These are phyloP conservation scores for Seiridium unicorne DNA, from an alignment of 2,329 filamentous ascomycete genomes.

Conservation along the genomic window DNA sequence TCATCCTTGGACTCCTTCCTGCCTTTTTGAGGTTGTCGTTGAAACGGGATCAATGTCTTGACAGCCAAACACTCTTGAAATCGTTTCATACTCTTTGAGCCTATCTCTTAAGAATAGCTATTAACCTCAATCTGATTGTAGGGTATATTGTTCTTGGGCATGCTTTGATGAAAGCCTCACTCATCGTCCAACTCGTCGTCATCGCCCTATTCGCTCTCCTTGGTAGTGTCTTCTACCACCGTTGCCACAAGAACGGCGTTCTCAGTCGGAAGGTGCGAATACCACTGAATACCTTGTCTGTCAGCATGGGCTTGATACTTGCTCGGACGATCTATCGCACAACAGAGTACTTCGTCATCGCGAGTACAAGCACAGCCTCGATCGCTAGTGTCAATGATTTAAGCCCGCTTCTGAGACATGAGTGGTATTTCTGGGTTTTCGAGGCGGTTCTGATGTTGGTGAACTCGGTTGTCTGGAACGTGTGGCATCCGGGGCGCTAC, in stretches of 20 bases:
- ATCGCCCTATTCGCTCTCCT: conserved; percentile 43
- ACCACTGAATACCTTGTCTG: conserved; percentile 38
- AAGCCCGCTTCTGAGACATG: conserved; percentile 37
- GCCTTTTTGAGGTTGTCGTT: too few relatives aligned
- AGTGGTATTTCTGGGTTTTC: conserved; percentile 46
- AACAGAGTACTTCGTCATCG: conserved; percentile 40
- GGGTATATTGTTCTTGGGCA: conserved; percentile 31
- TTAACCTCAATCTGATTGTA: too few relatives aligned
- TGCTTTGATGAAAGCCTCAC: conserved; percentile 37
- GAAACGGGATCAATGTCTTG: too few relatives aligned
- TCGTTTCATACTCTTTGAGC: too few relatives aligned
- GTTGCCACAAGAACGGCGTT: conserved; percentile 22
- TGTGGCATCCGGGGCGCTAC: conserved; percentile 38
- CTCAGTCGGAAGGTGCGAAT: conserved; percentile 15
- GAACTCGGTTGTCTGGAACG: conserved; percentile 42
- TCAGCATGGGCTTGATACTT: conserved; percentile 41
- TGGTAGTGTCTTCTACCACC: conserved; percentile 42
- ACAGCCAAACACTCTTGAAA: too few relatives aligned
- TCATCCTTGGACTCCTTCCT: too few relatives aligned
- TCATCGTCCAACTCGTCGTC: conserved; percentile 46
- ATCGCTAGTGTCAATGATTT: conserved; percentile 25
- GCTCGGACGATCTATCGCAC: conserved; percentile 48
- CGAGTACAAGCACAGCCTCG: conserved; percentile 27
- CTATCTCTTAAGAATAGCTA: too few relatives aligned
- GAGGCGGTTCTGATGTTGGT: conserved; percentile 41